A percentile compares a stretch with the other conserved stretches of the same genome.
These are phyloP conservation scores for Thalassiosira mediterranea DNA, from an alignment of 352 stramenopile genomes.

Conservation along the genomic window DNA sequence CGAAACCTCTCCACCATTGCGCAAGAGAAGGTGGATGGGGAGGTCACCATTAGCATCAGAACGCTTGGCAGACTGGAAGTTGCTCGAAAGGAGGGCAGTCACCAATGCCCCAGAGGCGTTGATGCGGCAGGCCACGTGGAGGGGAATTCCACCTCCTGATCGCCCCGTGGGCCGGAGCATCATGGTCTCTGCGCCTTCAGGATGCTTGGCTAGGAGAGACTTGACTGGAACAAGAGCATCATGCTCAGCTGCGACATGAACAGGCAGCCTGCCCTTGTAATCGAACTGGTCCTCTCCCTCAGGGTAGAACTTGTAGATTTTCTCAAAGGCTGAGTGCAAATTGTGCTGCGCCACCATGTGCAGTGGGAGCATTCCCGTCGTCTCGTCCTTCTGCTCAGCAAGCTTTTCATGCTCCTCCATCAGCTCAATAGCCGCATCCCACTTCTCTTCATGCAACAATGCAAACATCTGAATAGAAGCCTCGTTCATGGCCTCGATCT, in stretches of 20 bases:
- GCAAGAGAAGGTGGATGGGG: conserved; percentile 78
- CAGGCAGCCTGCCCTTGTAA: conserved; percentile 74
- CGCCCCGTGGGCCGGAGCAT: conserved; percentile 73
- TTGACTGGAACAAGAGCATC: conserved; percentile 82
- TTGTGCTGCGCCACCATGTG: conserved; percentile 81
- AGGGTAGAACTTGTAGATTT: conserved; percentile 78
- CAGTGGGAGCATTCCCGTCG: conserved; percentile 74
- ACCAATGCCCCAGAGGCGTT: conserved; percentile 80
- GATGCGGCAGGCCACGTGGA: conserved; percentile 79
- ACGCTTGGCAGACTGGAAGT: conserved; percentile 81
- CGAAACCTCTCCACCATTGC: conserved; percentile 78
- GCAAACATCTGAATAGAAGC: conserved; percentile 28
- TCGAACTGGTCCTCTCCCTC: conserved; percentile 76
- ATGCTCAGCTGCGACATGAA: conserved; percentile 82
- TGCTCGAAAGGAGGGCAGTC: conserved; percentile 76
- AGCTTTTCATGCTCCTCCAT: conserved; percentile 76
- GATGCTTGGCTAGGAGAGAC: conserved; percentile 74
- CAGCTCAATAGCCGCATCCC: conserved; percentile 75
- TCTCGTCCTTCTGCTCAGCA: conserved; percentile 64
- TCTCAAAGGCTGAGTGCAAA: conserved; percentile 73
- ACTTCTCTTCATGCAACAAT: conserved; percentile 69
- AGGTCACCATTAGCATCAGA: conserved; percentile 84
- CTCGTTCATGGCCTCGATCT: conserved; percentile 33
- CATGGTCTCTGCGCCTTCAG: conserved; percentile 83
- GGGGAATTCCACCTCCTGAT: conserved; percentile 76